Conservation (phyloP, 306 rosid genomes). For the Bauhinia variegata region DNA sequence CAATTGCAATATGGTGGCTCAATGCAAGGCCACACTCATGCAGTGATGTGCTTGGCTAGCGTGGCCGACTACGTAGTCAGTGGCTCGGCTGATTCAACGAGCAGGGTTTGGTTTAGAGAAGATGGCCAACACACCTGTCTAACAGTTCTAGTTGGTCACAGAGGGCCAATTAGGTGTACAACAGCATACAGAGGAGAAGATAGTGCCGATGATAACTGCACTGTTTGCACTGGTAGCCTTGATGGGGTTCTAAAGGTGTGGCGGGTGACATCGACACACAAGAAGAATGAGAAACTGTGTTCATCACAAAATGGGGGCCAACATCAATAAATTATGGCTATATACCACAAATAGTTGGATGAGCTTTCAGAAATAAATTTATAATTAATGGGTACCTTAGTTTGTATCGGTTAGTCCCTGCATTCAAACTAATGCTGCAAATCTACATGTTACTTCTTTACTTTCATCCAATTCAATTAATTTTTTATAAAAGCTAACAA, state of each 20-base stretch:
- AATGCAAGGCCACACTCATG: conserved; percentile 91
- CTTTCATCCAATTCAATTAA: too few relatives aligned
- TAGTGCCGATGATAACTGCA: conserved; percentile 54
- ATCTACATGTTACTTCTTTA: too few relatives aligned
- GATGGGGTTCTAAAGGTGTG: conserved; percentile 90
- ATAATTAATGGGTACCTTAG: too few relatives aligned
- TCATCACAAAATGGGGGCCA: conserved; percentile 47
- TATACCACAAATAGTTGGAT: too few relatives aligned
- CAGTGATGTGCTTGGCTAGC: conserved; percentile 72
- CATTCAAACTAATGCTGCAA: too few relatives aligned
- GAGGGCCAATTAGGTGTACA: conserved; percentile 80
- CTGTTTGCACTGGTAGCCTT: conserved; percentile 78
- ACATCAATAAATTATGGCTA: conserved; percentile 42
- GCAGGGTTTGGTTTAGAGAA: conserved; percentile 77
- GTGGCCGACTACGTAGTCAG: conserved; percentile 66
- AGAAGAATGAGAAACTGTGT: conserved; percentile 31
- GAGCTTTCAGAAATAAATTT: too few relatives aligned
- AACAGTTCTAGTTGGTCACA: conserved; percentile 84
- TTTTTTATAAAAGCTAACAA: too few relatives aligned
- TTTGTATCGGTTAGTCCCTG: too few relatives aligned
- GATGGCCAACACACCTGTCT: conserved; percentile 71
- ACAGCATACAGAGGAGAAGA: conserved; percentile 58
- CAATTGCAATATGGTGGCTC: conserved; percentile 88
- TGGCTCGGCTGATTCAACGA: conserved; percentile 85
- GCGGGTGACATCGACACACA: conserved; percentile 64